phyloP scores from a whole-genome alignment of 1,284 basidiomycete genomes.

The Macrocystidia cucumis region DNA sequence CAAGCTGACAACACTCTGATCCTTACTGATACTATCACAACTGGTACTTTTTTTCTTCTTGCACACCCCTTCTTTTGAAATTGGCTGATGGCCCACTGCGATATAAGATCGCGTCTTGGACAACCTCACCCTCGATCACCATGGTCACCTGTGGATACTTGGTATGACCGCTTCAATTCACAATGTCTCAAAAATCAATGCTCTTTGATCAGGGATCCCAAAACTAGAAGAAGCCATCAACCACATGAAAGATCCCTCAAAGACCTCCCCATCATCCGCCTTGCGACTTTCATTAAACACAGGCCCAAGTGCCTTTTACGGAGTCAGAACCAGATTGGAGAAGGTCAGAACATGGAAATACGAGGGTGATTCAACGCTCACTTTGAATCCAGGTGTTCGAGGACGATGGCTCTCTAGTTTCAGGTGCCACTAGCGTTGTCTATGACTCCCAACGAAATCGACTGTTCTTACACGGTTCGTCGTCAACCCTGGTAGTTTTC shows the following conservation, averaged over 20 bases:
- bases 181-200: constrained; percentile 4
- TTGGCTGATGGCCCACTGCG: neutral
- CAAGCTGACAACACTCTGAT: constrained; percentile 49
- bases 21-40: constrained; percentile 33
- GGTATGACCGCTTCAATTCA: constrained; percentile 24
- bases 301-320: constrained; percentile 43
- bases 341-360: constrained; percentile 30
- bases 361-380: constrained; percentile 3
- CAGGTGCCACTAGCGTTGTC: constrained; percentile 44
- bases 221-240: constrained; percentile 21
- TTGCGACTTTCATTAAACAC: constrained; percentile 46
- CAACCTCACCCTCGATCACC: constrained; percentile 47
- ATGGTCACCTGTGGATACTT: constrained; percentile 52
- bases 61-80: neutral
- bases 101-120: constrained; percentile 47
- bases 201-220: constrained; percentile 21
- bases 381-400: constrained; percentile 42
- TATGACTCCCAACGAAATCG: constrained; percentile 39
- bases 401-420: constrained; percentile 48
- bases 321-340: constrained; percentile 54
- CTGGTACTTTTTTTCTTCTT: constrained; percentile 23
- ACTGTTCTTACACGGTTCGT: constrained; percentile 51
- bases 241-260: constrained; percentile 22
- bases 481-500: too few species aligned
- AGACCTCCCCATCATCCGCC: constrained; percentile 12